A percentile compares a stretch with the other conserved stretches of the same genome.
Conservation (phyloP, 2,329 filamentous ascomycete genomes). For the Ophidiomyces ophidiicola region DNA sequence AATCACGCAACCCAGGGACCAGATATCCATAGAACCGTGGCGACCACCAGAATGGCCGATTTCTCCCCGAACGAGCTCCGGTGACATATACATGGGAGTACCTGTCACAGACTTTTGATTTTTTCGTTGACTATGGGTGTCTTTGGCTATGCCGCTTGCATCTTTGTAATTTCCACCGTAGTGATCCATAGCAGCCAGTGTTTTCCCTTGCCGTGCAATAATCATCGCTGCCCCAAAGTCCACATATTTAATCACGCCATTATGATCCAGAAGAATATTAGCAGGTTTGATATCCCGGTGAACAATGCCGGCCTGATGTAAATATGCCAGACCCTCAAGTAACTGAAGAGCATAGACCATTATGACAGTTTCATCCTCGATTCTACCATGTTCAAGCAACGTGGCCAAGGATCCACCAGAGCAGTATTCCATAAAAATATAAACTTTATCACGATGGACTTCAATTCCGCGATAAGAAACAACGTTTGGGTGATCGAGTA, state of each 20-base stretch:
- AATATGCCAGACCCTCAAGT: slow-evolving; percentile 45
- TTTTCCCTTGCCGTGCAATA: slow-evolving; percentile 86
- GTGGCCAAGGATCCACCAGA: slow-evolving; percentile 84
- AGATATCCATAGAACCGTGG: slow-evolving; percentile 57
- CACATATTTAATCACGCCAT: slow-evolving; percentile 97
- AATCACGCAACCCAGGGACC: slow-evolving; percentile 60
- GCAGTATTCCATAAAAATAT: slow-evolving; percentile 99
- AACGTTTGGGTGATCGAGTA: slow-evolving; percentile 92
- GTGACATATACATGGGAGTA: slow-evolving; percentile 99
- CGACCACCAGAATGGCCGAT: slow-evolving; percentile 59
- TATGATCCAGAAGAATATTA: slow-evolving; percentile 65
- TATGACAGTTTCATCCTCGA: slow-evolving; percentile 47
- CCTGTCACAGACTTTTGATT: slow-evolving; percentile 89
- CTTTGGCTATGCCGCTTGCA: slow-evolving; percentile 10
- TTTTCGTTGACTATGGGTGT: slow-evolving; percentile 24
- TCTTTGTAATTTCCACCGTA: slow-evolving; percentile 38
- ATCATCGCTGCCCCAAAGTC: slow-evolving; percentile 97
- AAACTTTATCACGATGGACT: slow-evolving; percentile 96
- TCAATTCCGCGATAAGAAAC: slow-evolving; percentile 97
- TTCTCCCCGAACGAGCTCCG: slow-evolving; percentile 91
- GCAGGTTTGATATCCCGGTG: slow-evolving; percentile 54
- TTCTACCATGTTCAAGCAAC: slow-evolving; percentile 84
- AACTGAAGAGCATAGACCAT: slow-evolving; percentile 60
- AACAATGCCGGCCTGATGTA: slow-evolving; percentile 44
- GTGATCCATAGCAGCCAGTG: slow-evolving; percentile 55